These are phyloP conservation scores for Eragrostis tef DNA, from an alignment of 202 grass and related monocot genomes.

Conservation along the genomic window DNA sequence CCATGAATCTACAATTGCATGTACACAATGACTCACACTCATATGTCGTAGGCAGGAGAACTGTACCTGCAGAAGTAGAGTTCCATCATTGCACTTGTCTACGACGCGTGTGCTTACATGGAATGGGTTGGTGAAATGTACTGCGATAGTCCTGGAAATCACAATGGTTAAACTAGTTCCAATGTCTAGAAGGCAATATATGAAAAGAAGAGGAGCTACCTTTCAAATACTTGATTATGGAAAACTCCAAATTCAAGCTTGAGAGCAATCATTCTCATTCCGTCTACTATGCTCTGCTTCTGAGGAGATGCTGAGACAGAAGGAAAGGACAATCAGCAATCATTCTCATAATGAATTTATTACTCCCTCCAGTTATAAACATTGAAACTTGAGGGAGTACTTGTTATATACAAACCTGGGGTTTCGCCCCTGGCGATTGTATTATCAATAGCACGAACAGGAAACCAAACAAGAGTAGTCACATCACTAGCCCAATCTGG, in stretches of 20 bases:
- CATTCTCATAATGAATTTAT: conserved; percentile 23
- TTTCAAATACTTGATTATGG: conserved; percentile 98
- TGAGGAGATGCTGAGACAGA: conserved; percentile 64
- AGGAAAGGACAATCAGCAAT: conserved; percentile 3
- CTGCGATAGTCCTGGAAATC: conserved; percentile 88
- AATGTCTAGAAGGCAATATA: conserved; percentile 17
- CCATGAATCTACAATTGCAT: neutral
- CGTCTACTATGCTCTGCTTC: conserved; percentile 88
- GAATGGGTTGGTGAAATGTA: conserved; percentile 95
- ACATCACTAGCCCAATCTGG: conserved; percentile 91
- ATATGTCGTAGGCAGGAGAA: conserved; percentile 13
- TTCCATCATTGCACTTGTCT: conserved; percentile 86
- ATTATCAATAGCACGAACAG: conserved; percentile 89
- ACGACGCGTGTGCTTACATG: conserved; percentile 78
- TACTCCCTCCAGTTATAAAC: neutral
- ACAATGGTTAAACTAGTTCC: conserved; percentile 36
- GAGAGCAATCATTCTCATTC: conserved; percentile 99
- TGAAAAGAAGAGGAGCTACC: conserved; percentile 49
- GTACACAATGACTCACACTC: neutral
- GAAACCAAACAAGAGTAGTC: conserved; percentile 91
- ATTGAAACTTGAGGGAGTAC: neutral
- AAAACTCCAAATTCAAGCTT: conserved; percentile 99
- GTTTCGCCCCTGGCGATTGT: conserved; percentile 81
- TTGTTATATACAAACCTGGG: conserved; percentile 62
- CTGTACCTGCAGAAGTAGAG: conserved; percentile 96